A percentile compares a stretch with the other conserved stretches of the same genome.
Evolutionary conservation across 192 early-diverging fungal genomes (phyloP).

Genomic region (Coemansia sp.): DNA sequence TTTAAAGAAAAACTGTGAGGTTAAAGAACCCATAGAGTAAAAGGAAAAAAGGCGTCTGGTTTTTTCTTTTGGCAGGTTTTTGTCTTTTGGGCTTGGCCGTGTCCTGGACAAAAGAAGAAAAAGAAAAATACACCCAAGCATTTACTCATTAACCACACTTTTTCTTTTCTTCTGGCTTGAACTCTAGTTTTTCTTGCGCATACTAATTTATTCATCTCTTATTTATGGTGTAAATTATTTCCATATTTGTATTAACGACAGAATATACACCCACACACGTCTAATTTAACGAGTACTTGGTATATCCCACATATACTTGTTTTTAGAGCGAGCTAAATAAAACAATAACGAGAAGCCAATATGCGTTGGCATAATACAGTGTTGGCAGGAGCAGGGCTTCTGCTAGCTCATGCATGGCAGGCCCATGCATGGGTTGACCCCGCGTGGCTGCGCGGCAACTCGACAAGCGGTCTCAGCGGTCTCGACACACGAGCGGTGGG

Average conservation of each 20-base stretch:
- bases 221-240: neutral
- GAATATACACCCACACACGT: neutral
- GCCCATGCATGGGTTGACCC: neutral
- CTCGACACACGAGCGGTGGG: constrained; percentile 1
- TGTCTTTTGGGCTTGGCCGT: neutral
- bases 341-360: neutral
- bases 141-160: neutral
- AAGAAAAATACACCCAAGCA: no score
- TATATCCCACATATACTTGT: neutral
- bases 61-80: neutral
- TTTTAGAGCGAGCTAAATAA: neutral
- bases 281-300: neutral
- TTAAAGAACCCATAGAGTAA: neutral
- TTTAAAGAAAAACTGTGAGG: no score
- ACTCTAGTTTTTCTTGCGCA: neutral
- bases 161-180: neutral
- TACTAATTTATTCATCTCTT: neutral
- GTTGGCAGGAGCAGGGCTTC: constrained; percentile 1
- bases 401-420: constrained; percentile 13
- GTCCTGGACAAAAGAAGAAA: no score
- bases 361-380: constrained; percentile 16
- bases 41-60: neutral
- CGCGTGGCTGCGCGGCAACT: neutral
- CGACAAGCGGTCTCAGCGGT: neutral
- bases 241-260: constrained; percentile 4